A percentile compares a stretch with the other conserved stretches of the same genome.
These are phyloP conservation scores for Lentinula edodes DNA, from an alignment of 768 basidiomycete species.

Conservation along the genomic window DNA sequence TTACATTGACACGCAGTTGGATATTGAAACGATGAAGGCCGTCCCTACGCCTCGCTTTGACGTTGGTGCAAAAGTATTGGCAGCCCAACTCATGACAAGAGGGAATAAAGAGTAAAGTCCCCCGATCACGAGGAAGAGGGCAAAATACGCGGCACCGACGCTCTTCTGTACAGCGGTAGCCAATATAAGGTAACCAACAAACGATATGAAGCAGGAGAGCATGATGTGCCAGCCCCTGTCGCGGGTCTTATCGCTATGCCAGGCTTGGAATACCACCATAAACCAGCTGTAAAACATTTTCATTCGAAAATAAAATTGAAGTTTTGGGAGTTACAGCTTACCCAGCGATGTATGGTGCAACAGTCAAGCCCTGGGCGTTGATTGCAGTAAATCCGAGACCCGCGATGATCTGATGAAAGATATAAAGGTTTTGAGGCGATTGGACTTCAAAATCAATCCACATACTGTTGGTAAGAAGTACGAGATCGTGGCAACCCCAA, in stretches of 20 bases:
- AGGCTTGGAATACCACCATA: conserved; percentile 47
- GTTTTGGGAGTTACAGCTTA: background rate
- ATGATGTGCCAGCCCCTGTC: conserved; percentile 56
- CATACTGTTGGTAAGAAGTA: conserved; percentile 52
- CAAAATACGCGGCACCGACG: conserved; percentile 51
- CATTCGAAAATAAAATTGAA: background rate
- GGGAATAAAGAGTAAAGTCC: conserved; percentile 53
- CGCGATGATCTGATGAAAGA: conserved; percentile 38
- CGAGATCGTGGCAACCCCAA: conserved; percentile 49
- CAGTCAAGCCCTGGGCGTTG: conserved; percentile 53
- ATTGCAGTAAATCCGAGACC: conserved; percentile 51
- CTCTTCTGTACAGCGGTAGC: conserved; percentile 46
- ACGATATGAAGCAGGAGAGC: conserved; percentile 37
- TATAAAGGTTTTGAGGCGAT: background rate
- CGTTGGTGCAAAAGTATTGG: conserved; percentile 53
- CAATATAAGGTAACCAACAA: conserved; percentile 50
- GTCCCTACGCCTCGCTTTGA: conserved; percentile 57
- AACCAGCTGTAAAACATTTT: conserved; percentile 37
- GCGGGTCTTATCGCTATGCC: conserved; percentile 47
- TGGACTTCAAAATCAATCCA: background rate
- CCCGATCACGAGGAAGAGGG: conserved; percentile 50
- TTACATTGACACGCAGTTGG: conserved; percentile 53
- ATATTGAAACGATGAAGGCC: conserved; percentile 55
- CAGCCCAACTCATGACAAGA: conserved; percentile 61
- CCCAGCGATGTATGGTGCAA: conserved; percentile 40